Percentiles rank a stretch among this genome's conserved stretches.
Conservation (phyloP, 2,329 filamentous ascomycete genomes). For the Fusarium ambrosium region DNA sequence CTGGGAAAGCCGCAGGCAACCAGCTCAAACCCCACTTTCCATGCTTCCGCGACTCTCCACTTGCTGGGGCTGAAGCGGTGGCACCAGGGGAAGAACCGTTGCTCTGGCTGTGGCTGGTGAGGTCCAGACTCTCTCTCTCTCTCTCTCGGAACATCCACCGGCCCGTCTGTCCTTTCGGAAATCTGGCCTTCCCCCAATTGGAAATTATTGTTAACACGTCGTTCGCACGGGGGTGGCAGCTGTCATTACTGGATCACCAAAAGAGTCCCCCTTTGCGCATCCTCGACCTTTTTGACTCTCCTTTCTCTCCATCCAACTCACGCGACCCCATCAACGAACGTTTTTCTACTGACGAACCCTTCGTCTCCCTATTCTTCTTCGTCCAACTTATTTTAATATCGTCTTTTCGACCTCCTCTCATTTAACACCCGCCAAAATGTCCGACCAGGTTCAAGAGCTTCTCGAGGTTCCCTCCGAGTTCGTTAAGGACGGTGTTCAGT, state of each 20-base stretch:
- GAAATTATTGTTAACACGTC: conserved; percentile 44
- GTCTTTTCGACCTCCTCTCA: conserved; percentile 10
- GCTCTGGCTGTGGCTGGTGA: background rate
- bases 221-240: conserved; percentile 34
- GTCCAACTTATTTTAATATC: conserved; percentile 27
- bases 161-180: conserved; percentile 19
- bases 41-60: conserved; percentile 17
- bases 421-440: conserved; percentile 59
- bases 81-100: background rate
- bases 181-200: conserved; percentile 36
- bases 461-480: conserved; percentile 78
- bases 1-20: conserved; percentile 29
- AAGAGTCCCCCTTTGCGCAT: conserved; percentile 40
- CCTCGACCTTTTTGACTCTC: conserved; percentile 29
- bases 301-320: conserved; percentile 33
- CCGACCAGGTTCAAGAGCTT: conserved; percentile 78
- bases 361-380: conserved; percentile 6
- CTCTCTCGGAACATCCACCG: conserved; percentile 22
- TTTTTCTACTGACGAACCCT: conserved; percentile 16
- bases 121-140: background rate
- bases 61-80: background rate
- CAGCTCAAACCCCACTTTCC: conserved; percentile 2
- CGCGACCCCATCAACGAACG: conserved; percentile 33
- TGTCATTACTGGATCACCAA: conserved; percentile 36
- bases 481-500: conserved; percentile 71